A percentile compares a stretch with the other conserved stretches of the same genome.
Conservation (phyloP, 2,329 filamentous ascomycete genomes). For the Hymenoscyphus linearis region DNA sequence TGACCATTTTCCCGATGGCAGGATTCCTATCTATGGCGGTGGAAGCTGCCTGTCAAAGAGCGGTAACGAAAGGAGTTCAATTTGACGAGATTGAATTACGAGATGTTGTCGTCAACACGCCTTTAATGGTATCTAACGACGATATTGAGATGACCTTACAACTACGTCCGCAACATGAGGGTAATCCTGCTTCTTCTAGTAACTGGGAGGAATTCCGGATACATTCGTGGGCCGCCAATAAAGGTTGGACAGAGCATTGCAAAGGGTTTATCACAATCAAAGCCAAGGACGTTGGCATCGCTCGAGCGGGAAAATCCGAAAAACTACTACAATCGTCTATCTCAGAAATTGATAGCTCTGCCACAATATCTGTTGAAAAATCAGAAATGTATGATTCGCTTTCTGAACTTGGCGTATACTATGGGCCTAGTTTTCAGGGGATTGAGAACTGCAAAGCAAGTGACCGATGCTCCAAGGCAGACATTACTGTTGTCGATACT, state of each 20-base stretch:
- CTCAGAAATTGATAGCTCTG: constrained; percentile 28
- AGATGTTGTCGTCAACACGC: constrained; percentile 41
- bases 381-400: constrained; percentile 43
- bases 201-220: constrained; percentile 53
- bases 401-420: constrained; percentile 42
- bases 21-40: constrained; percentile 34
- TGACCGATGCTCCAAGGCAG: constrained; percentile 29
- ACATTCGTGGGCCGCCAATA: constrained; percentile 45
- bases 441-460: constrained; percentile 41
- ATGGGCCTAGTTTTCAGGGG: constrained; percentile 48
- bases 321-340: constrained; percentile 30
- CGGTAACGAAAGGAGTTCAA: constrained; percentile 25
- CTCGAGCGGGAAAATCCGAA: constrained; percentile 2
- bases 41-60: constrained; percentile 31
- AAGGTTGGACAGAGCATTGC: constrained; percentile 55
- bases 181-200: constrained; percentile 37
- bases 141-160: constrained; percentile 47
- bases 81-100: constrained; percentile 44
- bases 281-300: constrained; percentile 33
- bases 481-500: constrained; percentile 40
- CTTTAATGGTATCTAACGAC: constrained; percentile 42
- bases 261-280: constrained; percentile 44
- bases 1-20: constrained; percentile 32
- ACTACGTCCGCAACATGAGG: constrained; percentile 40
- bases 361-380: constrained; percentile 30